phyloP scores from a whole-genome alignment of 768 basidiomycete genomes.

The Lentinula boryana region DNA sequence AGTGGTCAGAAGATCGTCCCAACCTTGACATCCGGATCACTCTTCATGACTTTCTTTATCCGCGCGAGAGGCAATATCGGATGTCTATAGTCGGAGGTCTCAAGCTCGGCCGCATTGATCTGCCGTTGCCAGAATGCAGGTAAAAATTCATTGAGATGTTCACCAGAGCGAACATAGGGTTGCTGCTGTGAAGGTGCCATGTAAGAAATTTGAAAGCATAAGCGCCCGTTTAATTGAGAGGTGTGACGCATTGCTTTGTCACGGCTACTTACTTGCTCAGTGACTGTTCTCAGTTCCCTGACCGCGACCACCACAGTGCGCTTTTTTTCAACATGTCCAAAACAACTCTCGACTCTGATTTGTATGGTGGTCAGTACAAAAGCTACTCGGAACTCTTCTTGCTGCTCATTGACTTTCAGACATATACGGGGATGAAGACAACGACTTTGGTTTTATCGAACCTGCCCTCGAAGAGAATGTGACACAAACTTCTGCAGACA shows the following conservation, averaged over 20 bases:
- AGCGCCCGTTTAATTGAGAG: not conserved
- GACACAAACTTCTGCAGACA: not conserved
- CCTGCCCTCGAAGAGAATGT: not conserved
- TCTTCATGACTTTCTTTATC: slow-evolving; percentile 99
- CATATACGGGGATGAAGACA: slow-evolving; percentile 7
- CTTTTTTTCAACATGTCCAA: not conserved
- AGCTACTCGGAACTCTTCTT: not conserved
- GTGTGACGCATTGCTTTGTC: not conserved
- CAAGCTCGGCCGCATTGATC: slow-evolving; percentile 80
- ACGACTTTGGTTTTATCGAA: slow-evolving; percentile 6
- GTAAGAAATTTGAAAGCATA: not conserved
- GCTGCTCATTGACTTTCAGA: not conserved
- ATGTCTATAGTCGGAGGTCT: slow-evolving; percentile 83
- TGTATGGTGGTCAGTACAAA: not conserved
- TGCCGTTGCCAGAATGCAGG: slow-evolving; percentile 89
- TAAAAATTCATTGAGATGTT: slow-evolving; percentile 82
- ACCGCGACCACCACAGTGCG: not conserved
- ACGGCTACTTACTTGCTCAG: not conserved
- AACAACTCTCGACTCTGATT: slow-evolving; percentile 2
- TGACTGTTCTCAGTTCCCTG: not conserved
- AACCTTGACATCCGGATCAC: slow-evolving; percentile 94
- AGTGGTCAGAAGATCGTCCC: slow-evolving; percentile 17
- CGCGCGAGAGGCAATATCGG: slow-evolving; percentile 88
- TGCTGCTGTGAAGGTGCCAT: slow-evolving; percentile 5
- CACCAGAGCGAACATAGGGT: slow-evolving; percentile 78